phyloP scores from a whole-genome alignment of 139 green algal genomes.

The Chlorella sp. region DNA sequence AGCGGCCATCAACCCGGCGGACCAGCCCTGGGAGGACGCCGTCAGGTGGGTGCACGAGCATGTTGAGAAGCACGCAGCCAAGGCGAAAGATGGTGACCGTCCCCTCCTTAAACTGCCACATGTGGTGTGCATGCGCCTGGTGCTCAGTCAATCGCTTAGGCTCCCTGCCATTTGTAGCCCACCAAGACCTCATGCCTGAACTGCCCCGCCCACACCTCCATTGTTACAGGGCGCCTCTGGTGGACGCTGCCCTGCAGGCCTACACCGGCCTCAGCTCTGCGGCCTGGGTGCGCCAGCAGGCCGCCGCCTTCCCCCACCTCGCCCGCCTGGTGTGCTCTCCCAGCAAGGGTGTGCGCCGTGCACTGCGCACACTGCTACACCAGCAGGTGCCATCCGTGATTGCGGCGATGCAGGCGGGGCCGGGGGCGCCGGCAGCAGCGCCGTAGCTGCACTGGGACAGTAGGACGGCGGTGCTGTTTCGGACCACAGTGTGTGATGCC shows the following conservation, averaged over 20 bases:
- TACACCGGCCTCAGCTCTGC: neutral
- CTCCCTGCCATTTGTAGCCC: neutral
- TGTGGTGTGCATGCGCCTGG: too few species aligned
- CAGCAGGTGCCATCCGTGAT: slow-evolving; percentile 1
- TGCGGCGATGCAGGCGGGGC: neutral
- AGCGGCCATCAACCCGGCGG: neutral
- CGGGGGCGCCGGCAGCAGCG: too few species aligned
- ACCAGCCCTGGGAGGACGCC: slow-evolving; percentile 29
- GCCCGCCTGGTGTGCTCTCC: slow-evolving; percentile 26
- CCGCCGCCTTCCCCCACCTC: slow-evolving; percentile 15
- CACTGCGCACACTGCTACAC: slow-evolving; percentile 17
- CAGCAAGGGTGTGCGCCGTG: neutral
- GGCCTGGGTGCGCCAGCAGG: slow-evolving; percentile 12
- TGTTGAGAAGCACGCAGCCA: too few species aligned
- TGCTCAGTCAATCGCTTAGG: too few species aligned
- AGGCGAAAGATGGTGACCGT: neutral
- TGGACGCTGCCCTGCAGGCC: slow-evolving; percentile 18
- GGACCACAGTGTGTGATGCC: too few species aligned
- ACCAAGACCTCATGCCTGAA: neutral
- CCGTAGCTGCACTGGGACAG: too few species aligned
- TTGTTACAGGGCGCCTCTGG: slow-evolving; percentile 16
- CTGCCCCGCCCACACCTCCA: neutral
- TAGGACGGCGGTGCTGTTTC: too few species aligned
- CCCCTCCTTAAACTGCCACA: neutral
- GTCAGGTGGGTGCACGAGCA: neutral